Base-by-base conservation (phyloP, 2,329 filamentous ascomycete genomes). In the Diplodia sapinea region DNA sequence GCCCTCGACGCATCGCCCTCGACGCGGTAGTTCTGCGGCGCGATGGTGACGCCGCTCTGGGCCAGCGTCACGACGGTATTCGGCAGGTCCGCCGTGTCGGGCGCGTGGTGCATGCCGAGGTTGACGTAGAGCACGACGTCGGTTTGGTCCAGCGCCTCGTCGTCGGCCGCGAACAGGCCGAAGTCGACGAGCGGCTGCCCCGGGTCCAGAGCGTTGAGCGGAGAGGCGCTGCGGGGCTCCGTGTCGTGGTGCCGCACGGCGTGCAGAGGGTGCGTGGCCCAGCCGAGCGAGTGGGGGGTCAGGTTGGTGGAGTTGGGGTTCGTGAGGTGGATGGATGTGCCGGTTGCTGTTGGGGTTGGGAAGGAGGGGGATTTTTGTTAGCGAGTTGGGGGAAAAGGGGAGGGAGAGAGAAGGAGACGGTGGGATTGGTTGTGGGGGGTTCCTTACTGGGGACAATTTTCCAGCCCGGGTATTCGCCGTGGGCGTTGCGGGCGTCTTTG, bases 391-490 rank as follows among this genome's bases (percentile, higher is more conserved):
- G 7, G 69, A 69, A 1, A 70, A 50, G 3, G 72, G 71, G 5
- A 72, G 65, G 62, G 86, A 77, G 38, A 82, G 79, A 72, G 38
- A 17, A 2, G n/a, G 3, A n/a, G n/a, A n/a, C n/a, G 2, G 38
- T 5, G 40, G 40, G 15, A 8, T 47, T 7, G 15, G 15, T 9
- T 17, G 23, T 26, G 23, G 26, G 26, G 26, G 26, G 4, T 26
- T 15, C 2, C 40, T 43, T 43, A 47, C 43, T 47, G 43, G 43
- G 43, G 17, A 47, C n/a, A n/a, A 47, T 20, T 11, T 47, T 47
- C 43, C 85, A 88, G 2, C 85, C 86, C 2, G 82, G 81, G 47
- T 78, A 79, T 72, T 86, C 84, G 66, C 85, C 85, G 68, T 80
- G 84, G 6, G 75, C 72, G 72, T 87, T 88, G 2, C 5, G 12